Evolutionary conservation across 148 eudicot species (phyloP), one percentile per base, ranked within the genome.

Genomic region (Amaranthus cruentus): DNA sequence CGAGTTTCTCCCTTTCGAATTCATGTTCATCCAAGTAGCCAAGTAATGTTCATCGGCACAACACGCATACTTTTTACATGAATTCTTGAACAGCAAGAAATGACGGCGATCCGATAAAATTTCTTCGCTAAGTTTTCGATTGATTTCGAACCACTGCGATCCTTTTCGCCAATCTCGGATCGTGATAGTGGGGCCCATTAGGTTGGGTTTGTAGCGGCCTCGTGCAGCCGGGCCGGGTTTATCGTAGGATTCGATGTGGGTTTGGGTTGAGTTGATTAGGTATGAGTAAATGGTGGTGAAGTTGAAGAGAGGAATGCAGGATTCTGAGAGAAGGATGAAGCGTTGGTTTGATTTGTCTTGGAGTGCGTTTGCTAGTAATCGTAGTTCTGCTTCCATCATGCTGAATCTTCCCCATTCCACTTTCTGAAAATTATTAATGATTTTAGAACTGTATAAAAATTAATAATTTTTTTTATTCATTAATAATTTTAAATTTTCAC

Each of bases 1-100:
- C 3, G 83, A 70, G 75, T 82, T 82, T 73, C 55, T 62, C 59
- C 6, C 13, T 5, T 70, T 63, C 0, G 62, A 61, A 5, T 76
- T 69, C 75, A 84, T 70, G 62, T 81, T 85, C 21, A 88, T 87
- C 76, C 93, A 73, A 6, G 98, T 95, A 1, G 97, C 86, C 53
- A 95, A 84, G 56, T 95, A 95, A 68, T 95, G 98, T 58, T 95
- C 98, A 46, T 95, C 99, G 60, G 86, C 92, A 72, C 88, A 95
- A 71, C 91, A 91, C 13, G 93, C 72, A 4, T 84, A 83, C 62
- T 14, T 49, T 2, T 15, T 72, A 47, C 99, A 95, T 49, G 82
- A 78, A 21, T 62, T 57, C 65, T 82, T 75, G 79, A 88, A 95
- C 5, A 84, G 46, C 3, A 81, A 74, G 80, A 87, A 95, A 76